These are phyloP conservation scores for Ramalina intermedia DNA, from an alignment of 495 filamentous ascomycete genomes.

Conservation along the genomic window DNA sequence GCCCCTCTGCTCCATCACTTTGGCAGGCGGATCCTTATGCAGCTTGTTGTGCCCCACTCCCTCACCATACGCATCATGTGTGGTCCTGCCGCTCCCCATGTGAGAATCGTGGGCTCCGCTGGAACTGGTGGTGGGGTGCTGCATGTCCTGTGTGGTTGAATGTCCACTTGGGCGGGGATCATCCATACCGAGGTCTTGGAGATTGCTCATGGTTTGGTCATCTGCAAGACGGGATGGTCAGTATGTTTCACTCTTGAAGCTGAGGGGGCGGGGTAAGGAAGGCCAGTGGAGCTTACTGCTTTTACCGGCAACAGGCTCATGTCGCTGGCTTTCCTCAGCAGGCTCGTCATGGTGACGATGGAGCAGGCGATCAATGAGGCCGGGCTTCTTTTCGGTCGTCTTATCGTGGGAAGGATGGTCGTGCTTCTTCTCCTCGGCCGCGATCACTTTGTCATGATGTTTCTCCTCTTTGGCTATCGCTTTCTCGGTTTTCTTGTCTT, in stretches of 20 bases:
- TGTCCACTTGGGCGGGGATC: too few relatives aligned
- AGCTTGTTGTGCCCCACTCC: slow-evolving; percentile 11
- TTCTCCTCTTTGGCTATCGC: slow-evolving; percentile 5
- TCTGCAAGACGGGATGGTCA: too few relatives aligned
- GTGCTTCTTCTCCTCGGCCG: slow-evolving; percentile 13
- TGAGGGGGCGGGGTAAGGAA: background rate
- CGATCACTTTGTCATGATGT: slow-evolving; percentile 9
- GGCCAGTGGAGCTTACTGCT: too few relatives aligned
- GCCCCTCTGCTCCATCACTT: slow-evolving; percentile 7
- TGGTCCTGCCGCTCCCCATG: slow-evolving; percentile 8
- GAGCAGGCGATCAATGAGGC: background rate
- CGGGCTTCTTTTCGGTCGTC: slow-evolving; percentile 6
- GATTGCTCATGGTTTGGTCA: too few relatives aligned
- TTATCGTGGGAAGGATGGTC: slow-evolving; percentile 1
- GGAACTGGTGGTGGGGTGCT: too few relatives aligned
- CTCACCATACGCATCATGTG: slow-evolving; percentile 11
- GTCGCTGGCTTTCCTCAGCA: background rate
- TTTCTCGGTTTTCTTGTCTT: slow-evolving; percentile 11
- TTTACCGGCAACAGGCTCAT: slow-evolving; percentile 2
- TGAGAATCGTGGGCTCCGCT: background rate
- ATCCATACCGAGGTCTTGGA: too few relatives aligned
- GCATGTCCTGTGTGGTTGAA: too few relatives aligned
- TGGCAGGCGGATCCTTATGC: slow-evolving; percentile 10
- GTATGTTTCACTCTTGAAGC: too few relatives aligned
- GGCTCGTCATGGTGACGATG: slow-evolving; percentile 2